A percentile compares a stretch with the other conserved stretches of the same genome.
Conservation (phyloP, 23 red algal genomes). For the Gracilaria gracilis region DNA sequence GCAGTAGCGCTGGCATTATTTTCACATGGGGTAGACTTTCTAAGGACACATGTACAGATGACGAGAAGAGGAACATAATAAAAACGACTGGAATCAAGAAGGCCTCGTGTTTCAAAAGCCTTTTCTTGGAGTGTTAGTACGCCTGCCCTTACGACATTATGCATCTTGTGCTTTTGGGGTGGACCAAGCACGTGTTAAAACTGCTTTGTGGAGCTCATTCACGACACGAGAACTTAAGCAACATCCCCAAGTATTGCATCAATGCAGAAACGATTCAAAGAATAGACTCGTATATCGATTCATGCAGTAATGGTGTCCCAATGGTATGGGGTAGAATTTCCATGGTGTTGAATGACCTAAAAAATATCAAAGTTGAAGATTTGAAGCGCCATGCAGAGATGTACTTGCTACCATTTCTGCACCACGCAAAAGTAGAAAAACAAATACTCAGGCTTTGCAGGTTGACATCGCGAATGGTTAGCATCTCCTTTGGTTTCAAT, state of each 20-base stretch:
- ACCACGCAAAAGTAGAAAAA: background rate
- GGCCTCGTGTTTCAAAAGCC: background rate
- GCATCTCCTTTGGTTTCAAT: background rate
- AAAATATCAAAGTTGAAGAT: background rate
- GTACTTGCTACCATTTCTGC: background rate
- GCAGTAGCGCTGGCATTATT: background rate
- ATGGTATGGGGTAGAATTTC: background rate
- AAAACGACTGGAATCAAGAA: background rate
- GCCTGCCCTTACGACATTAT: background rate
- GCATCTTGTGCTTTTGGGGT: slow-evolving; percentile 16
- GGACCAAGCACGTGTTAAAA: background rate
- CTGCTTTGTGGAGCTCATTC: background rate
- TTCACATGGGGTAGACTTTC: background rate
- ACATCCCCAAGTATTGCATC: background rate
- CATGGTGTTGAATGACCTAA: background rate
- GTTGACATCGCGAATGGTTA: background rate
- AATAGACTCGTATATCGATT: background rate
- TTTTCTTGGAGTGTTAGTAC: background rate
- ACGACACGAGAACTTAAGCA: background rate
- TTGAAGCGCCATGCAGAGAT: background rate
- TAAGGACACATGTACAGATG: background rate
- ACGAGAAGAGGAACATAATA: background rate
- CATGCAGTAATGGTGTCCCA: background rate
- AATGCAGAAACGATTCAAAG: background rate
- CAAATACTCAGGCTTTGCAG: background rate